Percentiles rank a stretch among this genome's conserved stretches.
Conservation (phyloP, 768 basidiomycete genomes). For the Pleurotus cornucopiae region DNA sequence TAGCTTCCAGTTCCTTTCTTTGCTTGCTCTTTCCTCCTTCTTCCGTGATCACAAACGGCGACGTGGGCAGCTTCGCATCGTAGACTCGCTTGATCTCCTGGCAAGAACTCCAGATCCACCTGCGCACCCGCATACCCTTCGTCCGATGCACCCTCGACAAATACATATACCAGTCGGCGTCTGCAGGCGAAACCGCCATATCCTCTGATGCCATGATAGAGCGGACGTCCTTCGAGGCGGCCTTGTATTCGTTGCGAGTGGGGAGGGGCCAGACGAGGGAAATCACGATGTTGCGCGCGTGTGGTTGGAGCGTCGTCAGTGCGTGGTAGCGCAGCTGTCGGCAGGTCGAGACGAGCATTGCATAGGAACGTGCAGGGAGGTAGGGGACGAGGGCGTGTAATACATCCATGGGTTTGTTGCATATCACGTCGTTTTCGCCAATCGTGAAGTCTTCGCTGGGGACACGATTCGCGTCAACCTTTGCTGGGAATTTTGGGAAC, state of each 20-base stretch:
- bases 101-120: slow-evolving; percentile 21
- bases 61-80: slow-evolving; percentile 1
- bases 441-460: neutral
- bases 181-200: slow-evolving; percentile 1
- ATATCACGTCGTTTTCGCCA: slow-evolving; percentile 14
- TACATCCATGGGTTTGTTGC: slow-evolving; percentile 17
- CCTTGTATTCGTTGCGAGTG: slow-evolving; percentile 11
- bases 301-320: slow-evolving; percentile 18
- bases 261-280: slow-evolving; percentile 22
- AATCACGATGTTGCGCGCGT: slow-evolving; percentile 19
- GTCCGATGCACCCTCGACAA: slow-evolving; percentile 19
- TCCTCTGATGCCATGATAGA: slow-evolving; percentile 14
- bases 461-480: slow-evolving; percentile 13
- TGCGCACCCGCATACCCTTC: slow-evolving; percentile 19
- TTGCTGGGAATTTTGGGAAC: neutral
- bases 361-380: slow-evolving; percentile 16
- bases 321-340: slow-evolving; percentile 20
- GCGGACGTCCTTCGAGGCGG: neutral
- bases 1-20: neutral
- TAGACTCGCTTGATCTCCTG: slow-evolving; percentile 14
- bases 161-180: slow-evolving; percentile 24
- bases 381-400: slow-evolving; percentile 17
- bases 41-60: neutral
- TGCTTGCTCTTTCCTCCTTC: neutral
- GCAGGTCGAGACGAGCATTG: slow-evolving; percentile 20